Evolutionary conservation across 495 filamentous ascomycete genomes (phyloP).

Genomic region (Tuber aestivum): DNA sequence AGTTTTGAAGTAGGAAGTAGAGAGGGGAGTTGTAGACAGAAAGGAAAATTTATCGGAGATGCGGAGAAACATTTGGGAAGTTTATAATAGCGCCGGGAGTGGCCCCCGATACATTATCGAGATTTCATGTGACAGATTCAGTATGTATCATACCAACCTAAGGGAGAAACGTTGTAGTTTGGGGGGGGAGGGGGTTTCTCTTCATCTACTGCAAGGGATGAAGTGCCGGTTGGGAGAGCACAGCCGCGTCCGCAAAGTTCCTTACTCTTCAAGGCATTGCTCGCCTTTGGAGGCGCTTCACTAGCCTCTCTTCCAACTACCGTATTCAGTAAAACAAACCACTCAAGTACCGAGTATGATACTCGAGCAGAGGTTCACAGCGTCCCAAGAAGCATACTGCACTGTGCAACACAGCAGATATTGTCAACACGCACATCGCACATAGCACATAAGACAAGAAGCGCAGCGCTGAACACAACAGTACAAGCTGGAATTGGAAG

Average conservation of each 20-base stretch:
- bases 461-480: neutral
- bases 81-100: neutral
- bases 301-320: too few species aligned
- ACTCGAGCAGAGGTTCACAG: neutral
- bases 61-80: neutral
- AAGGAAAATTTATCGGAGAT: neutral
- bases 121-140: neutral
- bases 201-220: neutral
- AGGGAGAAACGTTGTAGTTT: neutral
- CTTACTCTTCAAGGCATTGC: too few species aligned
- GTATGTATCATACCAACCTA: neutral
- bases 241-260: too few species aligned
- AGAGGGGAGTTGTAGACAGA: too few species aligned
- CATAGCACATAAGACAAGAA: neutral
- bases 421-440: neutral
- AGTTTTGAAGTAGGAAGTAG: slow-evolving; percentile 1
- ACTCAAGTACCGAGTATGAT: too few species aligned
- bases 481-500: neutral
- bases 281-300: too few species aligned
- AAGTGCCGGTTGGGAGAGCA: neutral
- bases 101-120: neutral
- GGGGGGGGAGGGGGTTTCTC: neutral
- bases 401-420: too few species aligned
- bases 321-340: too few species aligned
- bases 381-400: too few species aligned